phyloP scores from a whole-genome alignment of 371 early-diverging fungal genomes.

The Apophysomyces ossiformis region DNA sequence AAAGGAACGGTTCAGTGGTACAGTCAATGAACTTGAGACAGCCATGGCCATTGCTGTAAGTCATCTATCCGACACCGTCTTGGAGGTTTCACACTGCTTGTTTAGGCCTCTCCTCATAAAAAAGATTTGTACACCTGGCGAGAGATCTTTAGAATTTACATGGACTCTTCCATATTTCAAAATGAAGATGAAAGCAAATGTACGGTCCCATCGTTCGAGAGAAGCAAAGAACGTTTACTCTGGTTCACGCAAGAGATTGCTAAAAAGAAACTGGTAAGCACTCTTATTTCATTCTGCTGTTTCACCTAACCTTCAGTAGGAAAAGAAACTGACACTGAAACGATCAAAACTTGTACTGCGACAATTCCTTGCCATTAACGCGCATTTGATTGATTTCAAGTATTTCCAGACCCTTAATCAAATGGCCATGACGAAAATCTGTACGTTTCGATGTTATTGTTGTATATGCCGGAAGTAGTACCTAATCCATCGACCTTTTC shows the following conservation, averaged over 20 bases:
- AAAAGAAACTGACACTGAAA: slow-evolving; percentile 24
- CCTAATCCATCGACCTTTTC: not conserved
- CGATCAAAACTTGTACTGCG: slow-evolving; percentile 50
- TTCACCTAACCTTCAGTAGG: slow-evolving; percentile 10
- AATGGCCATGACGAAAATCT: slow-evolving; percentile 74
- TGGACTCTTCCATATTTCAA: slow-evolving; percentile 72
- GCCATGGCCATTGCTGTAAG: slow-evolving; percentile 49
- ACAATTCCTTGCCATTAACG: slow-evolving; percentile 57
- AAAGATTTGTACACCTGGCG: slow-evolving; percentile 69
- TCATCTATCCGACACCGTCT: not conserved
- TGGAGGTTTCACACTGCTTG: no score
- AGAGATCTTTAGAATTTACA: slow-evolving; percentile 69
- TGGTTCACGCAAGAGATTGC: not conserved
- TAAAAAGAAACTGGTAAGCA: not conserved
- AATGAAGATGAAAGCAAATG: slow-evolving; percentile 56
- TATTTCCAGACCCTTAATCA: slow-evolving; percentile 71
- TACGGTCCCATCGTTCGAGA: slow-evolving; percentile 33
- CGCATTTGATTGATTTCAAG: slow-evolving; percentile 59
- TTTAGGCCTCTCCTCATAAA: slow-evolving; percentile 27
- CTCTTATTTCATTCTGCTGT: not conserved
- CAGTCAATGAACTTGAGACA: slow-evolving; percentile 44
- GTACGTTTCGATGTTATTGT: not conserved
- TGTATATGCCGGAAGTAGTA: not conserved
- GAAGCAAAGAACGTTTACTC: not conserved
- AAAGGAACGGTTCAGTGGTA: slow-evolving; percentile 40